Base-by-base conservation (phyloP, 768 basidiomycete species). In the Lactifluus subvellereus region DNA sequence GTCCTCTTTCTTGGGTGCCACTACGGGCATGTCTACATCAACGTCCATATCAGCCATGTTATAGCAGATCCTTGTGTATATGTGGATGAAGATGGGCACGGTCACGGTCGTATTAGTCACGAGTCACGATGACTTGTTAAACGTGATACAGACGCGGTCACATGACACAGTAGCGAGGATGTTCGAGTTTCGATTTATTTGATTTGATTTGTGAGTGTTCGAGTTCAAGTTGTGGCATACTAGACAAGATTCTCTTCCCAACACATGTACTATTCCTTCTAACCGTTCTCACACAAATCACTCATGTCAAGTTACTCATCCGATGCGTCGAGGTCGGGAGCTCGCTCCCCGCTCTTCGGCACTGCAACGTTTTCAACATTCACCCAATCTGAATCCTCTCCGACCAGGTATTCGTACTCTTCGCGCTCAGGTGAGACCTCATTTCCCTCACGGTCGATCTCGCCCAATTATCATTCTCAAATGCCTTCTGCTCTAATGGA, bases 11-110 rank as follows among this genome's bases (percentile, higher is more conserved):
- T 47, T 69, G 73, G 30, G 76, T 69, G 37, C 70, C 42, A 73
- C 69, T 22, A 71, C 72, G 71, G 69, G 84, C 22, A 82, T 77
- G 64, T 93, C 91, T 72, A 93, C 87, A 59, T 93, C 91, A 73
- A 93, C 87, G 59, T 88, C 90, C 82, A 84, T 84, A 54, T 83
- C 84, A 35, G 83, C 80, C 83, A 85, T 84, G 61, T 60, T 73
- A 50, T 18, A 40, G 16, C 9, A 38, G 3, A n/a, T 43, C 9
- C 18, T 6, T 42, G 20, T 22, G 55, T 13, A 7, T 57, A 7
- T 57, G 43, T 33, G 35, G 47, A 13, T 40, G 57, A 48, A 38
- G 22, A 3, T 11, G 27, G 18, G 10, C 6, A 37, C 37, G 6
- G 11, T 8, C 37, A 37, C 40, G 14, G 40, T 42, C 40, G 14